A percentile compares a stretch with the other conserved stretches of the same genome.
phyloP scores from a whole-genome alignment of 257 asterid genomes.

The Scutellaria minor region DNA sequence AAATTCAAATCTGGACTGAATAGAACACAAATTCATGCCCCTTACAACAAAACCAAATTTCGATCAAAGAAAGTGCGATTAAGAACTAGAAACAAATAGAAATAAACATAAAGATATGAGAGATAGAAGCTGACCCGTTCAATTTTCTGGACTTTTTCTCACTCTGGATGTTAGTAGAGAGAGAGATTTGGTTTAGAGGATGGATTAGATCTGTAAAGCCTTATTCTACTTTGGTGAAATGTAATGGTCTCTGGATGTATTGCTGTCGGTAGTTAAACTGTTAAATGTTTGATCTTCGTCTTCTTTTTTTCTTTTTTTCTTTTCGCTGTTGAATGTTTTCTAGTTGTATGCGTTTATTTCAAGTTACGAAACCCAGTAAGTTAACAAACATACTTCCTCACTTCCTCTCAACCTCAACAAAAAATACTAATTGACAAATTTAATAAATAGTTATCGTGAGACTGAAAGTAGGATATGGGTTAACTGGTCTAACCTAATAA shows the following conservation, averaged over 20 bases:
- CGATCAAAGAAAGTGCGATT: constrained; percentile 30
- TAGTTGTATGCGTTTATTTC: constrained; percentile 30
- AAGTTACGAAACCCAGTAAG: constrained; percentile 25
- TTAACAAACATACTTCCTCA: no score
- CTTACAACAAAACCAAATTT: neutral
- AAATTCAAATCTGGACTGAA: constrained; percentile 16
- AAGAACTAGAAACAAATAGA: constrained; percentile 3
- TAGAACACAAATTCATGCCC: neutral
- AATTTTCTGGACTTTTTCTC: neutral
- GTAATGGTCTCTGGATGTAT: constrained; percentile 32
- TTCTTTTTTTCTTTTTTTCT: no score
- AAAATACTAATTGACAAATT: no score
- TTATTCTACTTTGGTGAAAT: constrained; percentile 27
- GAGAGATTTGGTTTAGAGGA: neutral
- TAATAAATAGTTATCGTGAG: no score
- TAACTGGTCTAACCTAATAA: no score
- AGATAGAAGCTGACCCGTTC: constrained; percentile 40
- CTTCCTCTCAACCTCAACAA: no score
- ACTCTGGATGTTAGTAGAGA: neutral
- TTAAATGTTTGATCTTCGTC: constrained; percentile 25
- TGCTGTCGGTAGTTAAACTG: constrained; percentile 47
- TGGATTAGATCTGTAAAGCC: constrained; percentile 38
- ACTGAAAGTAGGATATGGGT: no score
- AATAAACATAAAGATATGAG: neutral
- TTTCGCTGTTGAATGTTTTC: constrained; percentile 31